Evolutionary conservation across 176 grass and related monocot genomes (phyloP).

Genomic region (Raddia distichophylla): DNA sequence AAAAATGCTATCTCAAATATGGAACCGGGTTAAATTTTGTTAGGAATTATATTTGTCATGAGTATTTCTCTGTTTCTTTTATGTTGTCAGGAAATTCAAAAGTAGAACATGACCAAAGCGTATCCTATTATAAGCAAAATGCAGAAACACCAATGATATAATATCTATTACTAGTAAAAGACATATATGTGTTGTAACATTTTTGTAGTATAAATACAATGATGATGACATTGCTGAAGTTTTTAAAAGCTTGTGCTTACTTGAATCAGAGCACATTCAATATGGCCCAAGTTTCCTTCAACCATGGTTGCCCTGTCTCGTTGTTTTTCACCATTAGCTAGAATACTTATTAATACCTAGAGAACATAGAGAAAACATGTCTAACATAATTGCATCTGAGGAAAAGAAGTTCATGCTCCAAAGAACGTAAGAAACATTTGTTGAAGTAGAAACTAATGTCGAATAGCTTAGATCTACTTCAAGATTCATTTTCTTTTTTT

Average conservation of each 20-base stretch:
- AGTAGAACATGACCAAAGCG: not conserved
- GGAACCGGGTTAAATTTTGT: not conserved
- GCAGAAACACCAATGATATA: not conserved
- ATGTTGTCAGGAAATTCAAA: not conserved
- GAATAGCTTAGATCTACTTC: not conserved
- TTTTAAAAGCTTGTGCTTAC: conserved; percentile 37
- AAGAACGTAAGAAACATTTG: not conserved
- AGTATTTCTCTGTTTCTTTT: not conserved
- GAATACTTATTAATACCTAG: conserved; percentile 63
- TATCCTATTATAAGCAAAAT: not conserved
- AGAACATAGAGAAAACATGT: conserved; percentile 28
- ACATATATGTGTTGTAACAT: not conserved
- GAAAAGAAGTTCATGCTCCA: conserved; percentile 24
- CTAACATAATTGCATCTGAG: conserved; percentile 1
- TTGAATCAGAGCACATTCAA: conserved; percentile 62
- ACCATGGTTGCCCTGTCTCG: conserved; percentile 50
- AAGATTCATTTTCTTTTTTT: not conserved
- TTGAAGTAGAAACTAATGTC: not conserved
- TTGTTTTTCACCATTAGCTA: conserved; percentile 69
- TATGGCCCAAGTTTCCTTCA: conserved; percentile 53
- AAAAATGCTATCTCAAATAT: not conserved
- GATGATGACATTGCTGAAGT: conserved; percentile 2
- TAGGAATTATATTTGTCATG: not conserved
- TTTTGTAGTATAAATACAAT: not conserved
- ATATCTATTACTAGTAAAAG: not conserved